Evolutionary conservation across 2,329 filamentous ascomycete genomes (phyloP).

Genomic region (Xylaria sp.): DNA sequence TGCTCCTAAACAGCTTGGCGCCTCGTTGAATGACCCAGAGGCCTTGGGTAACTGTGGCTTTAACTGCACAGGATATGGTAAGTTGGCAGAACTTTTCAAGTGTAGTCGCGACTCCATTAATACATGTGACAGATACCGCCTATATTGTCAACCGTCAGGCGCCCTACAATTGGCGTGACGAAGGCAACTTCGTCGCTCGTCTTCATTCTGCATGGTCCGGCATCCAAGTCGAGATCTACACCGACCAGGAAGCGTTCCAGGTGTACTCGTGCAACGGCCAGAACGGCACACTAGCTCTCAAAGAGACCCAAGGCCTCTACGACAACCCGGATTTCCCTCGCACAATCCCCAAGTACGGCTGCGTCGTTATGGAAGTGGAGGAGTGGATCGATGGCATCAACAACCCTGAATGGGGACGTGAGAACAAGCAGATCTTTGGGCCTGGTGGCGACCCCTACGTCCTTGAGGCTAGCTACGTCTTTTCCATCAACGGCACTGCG

Average conservation of each 20-base stretch:
- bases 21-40: constrained; percentile 71
- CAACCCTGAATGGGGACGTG: constrained; percentile 85
- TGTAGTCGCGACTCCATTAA: not conserved
- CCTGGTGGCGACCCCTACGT: constrained; percentile 70
- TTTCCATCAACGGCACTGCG: constrained; percentile 60
- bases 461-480: constrained; percentile 70
- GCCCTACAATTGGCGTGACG: constrained; percentile 71
- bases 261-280: constrained; percentile 85
- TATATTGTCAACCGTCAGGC: constrained; percentile 73
- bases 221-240: constrained; percentile 83
- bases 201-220: constrained; percentile 81
- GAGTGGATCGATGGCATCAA: constrained; percentile 96
- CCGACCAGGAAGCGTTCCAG: constrained; percentile 89
- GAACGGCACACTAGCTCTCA: constrained; percentile 77
- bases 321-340: constrained; percentile 66
- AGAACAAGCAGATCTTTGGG: constrained; percentile 67
- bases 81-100: constrained; percentile 40
- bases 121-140: constrained; percentile 66
- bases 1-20: constrained; percentile 80
- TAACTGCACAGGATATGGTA: constrained; percentile 87
- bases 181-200: constrained; percentile 68
- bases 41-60: constrained; percentile 80
- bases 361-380: constrained; percentile 90
- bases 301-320: constrained; percentile 74
- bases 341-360: constrained; percentile 80